A percentile compares a stretch with the other conserved stretches of the same genome.
Conservation (phyloP, 2,329 filamentous ascomycete species). For the Pyricularia sp. region DNA sequence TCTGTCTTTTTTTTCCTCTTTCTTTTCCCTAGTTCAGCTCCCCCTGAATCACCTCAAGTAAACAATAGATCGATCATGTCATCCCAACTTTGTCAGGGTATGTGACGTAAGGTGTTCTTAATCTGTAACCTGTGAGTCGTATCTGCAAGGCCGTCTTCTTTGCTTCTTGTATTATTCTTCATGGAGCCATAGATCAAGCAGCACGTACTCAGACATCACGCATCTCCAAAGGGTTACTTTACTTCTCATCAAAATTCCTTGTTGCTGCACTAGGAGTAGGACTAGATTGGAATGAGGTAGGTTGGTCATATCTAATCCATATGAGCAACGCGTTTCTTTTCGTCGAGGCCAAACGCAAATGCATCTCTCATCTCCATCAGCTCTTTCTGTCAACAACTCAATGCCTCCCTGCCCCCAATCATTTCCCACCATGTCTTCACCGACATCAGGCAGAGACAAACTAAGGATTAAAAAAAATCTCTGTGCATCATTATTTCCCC, state of each 20-base stretch:
- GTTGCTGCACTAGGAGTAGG: not conserved
- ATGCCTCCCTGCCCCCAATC: not conserved
- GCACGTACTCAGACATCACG: not conserved
- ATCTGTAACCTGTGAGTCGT: not conserved
- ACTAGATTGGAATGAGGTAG: not conserved
- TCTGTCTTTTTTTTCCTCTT: not conserved
- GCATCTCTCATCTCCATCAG: not conserved
- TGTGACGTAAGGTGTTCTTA: not conserved
- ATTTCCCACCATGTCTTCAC: not conserved
- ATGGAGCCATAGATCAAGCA: not conserved
- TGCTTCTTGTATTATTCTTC: not conserved
- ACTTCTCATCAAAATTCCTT: not conserved
- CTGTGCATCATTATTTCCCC: not conserved
- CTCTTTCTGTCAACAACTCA: not conserved
- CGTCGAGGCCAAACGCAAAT: not conserved
- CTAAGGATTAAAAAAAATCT: not conserved
- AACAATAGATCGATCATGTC: not conserved
- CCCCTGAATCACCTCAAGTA: not conserved
- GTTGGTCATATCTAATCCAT: not conserved
- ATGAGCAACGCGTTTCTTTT: not conserved
- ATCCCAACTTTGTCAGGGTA: not conserved
- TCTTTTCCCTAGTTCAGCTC: not conserved
- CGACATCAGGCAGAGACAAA: not conserved
- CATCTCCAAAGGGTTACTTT: not conserved
- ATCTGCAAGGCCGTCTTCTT: not conserved